Percentiles rank a stretch among this genome's conserved stretches.
These are phyloP conservation scores for Datura wrightii DNA, from an alignment of 257 asterid genomes.

Conservation along the genomic window DNA sequence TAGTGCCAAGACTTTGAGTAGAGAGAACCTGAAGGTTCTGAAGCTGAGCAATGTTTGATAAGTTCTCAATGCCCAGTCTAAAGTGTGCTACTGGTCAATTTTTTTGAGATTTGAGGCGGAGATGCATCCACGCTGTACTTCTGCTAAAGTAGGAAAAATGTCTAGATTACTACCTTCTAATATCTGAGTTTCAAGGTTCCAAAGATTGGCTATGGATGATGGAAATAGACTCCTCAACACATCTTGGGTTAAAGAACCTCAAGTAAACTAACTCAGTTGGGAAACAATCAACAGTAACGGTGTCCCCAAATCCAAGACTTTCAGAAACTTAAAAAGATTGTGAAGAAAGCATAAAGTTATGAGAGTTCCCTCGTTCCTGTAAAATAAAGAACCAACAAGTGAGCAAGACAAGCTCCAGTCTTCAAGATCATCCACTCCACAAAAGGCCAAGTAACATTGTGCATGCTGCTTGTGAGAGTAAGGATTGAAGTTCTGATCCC, in stretches of 20 bases:
- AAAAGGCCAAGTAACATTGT: background rate
- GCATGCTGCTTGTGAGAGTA: background rate
- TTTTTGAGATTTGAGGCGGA: conserved; percentile 27
- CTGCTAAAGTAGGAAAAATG: background rate
- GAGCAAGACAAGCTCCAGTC: background rate
- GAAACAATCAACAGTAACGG: background rate
- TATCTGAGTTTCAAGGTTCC: conserved; percentile 12
- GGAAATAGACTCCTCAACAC: background rate
- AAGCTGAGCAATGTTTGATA: conserved; percentile 26
- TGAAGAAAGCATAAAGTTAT: background rate
- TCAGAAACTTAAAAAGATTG: conserved; percentile 23
- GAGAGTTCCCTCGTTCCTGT: background rate
- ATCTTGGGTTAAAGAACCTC: conserved; percentile 30
- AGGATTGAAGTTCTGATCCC: background rate
- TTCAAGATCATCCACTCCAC: background rate
- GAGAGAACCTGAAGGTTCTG: conserved; percentile 1
- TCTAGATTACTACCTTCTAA: background rate
- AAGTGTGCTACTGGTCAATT: background rate
- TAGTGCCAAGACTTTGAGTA: background rate
- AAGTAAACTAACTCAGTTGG: conserved; percentile 21
- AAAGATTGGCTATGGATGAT: background rate
- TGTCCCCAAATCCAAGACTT: conserved; percentile 33
- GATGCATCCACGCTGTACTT: background rate
- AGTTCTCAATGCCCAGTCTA: background rate
- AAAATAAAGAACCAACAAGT: background rate